Percentiles rank a stretch among this genome's conserved stretches.
Evolutionary conservation across 306 rosid species (phyloP).

Genomic region (Ceratonia siliqua): DNA sequence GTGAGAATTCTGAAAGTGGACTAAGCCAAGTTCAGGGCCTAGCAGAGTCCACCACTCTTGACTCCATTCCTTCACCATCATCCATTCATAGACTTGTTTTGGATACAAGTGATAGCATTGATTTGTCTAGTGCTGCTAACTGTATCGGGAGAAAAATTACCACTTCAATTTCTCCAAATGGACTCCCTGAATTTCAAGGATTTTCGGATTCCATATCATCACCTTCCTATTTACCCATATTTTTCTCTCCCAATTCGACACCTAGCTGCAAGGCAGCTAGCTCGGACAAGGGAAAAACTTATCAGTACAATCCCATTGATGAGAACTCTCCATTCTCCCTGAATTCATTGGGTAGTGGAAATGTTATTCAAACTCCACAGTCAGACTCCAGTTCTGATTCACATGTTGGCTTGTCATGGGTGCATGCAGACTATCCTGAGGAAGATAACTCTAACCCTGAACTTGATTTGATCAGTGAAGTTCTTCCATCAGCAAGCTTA

Average conservation of each 20-base stretch:
- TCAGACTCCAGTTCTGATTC: constrained; percentile 60
- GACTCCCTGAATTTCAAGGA: constrained; percentile 48
- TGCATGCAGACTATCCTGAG: constrained; percentile 40
- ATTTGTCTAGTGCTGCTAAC: constrained; percentile 31
- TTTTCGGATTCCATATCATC: constrained; percentile 43
- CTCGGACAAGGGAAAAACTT: constrained; percentile 34
- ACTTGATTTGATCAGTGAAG: constrained; percentile 43
- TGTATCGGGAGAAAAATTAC: constrained; percentile 33
- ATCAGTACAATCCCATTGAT: constrained; percentile 32
- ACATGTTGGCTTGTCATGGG: constrained; percentile 43
- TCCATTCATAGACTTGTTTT: constrained; percentile 40
- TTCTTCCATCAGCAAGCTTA: constrained; percentile 42
- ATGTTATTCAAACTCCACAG: constrained; percentile 76
- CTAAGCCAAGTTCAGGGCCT: constrained; percentile 22
- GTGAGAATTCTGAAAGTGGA: constrained; percentile 37
- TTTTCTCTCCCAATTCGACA: constrained; percentile 45
- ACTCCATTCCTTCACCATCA: constrained; percentile 49
- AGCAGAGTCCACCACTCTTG: constrained; percentile 39
- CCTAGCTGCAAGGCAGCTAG: constrained; percentile 37
- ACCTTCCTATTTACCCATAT: constrained; percentile 34
- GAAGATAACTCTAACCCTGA: constrained; percentile 41
- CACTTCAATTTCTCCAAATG: constrained; percentile 45
- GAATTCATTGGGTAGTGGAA: constrained; percentile 60
- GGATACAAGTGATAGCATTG: constrained; percentile 43
- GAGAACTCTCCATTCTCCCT: constrained; percentile 68